These are phyloP conservation scores for Vachellia pachyceras DNA, from an alignment of 306 rosid species.

Conservation along the genomic window DNA sequence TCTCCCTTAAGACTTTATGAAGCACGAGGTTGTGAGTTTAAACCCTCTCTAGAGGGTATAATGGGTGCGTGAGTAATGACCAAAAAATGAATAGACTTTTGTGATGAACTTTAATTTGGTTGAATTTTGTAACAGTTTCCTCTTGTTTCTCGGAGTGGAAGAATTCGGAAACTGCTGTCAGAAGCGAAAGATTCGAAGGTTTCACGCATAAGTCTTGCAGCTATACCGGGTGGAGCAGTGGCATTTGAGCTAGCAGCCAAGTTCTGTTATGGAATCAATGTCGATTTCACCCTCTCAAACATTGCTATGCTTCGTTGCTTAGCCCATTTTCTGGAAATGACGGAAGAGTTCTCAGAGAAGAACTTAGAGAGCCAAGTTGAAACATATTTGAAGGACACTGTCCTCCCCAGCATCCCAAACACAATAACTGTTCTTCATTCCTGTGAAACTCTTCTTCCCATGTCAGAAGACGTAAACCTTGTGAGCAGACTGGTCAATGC, in stretches of 20 bases:
- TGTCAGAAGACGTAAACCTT: slow-evolving; percentile 78
- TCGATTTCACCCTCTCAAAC: slow-evolving; percentile 79
- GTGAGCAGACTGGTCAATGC: slow-evolving; percentile 80
- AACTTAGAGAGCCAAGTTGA: slow-evolving; percentile 73
- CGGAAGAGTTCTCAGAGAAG: slow-evolving; percentile 83
- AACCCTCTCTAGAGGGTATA: too few species aligned
- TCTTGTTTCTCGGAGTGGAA: slow-evolving; percentile 89
- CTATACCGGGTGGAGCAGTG: slow-evolving; percentile 86
- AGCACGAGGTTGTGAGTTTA: too few species aligned
- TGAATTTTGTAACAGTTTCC: slow-evolving; percentile 69
- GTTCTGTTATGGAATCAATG: slow-evolving; percentile 80
- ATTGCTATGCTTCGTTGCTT: slow-evolving; percentile 79
- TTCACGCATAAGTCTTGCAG: slow-evolving; percentile 58
- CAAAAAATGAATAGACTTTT: neutral
- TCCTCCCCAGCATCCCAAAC: slow-evolving; percentile 67
- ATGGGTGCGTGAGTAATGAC: too few species aligned
- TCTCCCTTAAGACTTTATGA: too few species aligned
- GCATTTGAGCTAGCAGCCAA: slow-evolving; percentile 94
- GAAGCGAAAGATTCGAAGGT: slow-evolving; percentile 89
- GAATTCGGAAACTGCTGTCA: slow-evolving; percentile 73
- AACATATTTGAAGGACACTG: slow-evolving; percentile 70
- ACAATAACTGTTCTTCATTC: slow-evolving; percentile 89
- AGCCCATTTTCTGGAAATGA: slow-evolving; percentile 84
- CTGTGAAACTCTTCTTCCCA: slow-evolving; percentile 78
- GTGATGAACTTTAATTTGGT: neutral